Conservation (phyloP, 306 rosid species). For the Trifolium repens region DNA sequence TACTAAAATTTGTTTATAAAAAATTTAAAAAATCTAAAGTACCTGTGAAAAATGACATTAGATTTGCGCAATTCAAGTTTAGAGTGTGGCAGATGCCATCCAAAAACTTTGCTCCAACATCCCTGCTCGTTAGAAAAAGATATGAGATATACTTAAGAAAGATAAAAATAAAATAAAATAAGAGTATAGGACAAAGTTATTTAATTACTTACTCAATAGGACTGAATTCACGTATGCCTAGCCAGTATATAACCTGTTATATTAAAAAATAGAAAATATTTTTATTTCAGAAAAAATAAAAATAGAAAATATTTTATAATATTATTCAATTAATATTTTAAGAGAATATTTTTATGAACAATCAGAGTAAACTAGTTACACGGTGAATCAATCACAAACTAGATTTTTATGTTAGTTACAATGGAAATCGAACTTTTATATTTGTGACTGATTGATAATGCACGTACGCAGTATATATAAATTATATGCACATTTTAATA, state of each 20-base stretch:
- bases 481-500: background rate
- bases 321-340: background rate
- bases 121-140: conserved; percentile 43
- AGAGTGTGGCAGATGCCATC: conserved; percentile 49
- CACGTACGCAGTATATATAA: no score
- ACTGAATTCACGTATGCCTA: conserved; percentile 55
- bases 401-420: no score
- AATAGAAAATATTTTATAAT: background rate
- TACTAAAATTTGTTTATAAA: no score
- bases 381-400: no score
- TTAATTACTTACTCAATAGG: conserved; percentile 55
- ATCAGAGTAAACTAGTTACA: no score
- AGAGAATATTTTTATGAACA: no score
- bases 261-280: background rate
- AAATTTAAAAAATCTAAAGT: background rate
- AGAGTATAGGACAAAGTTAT: background rate
- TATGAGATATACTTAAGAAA: background rate
- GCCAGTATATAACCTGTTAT: conserved; percentile 57
- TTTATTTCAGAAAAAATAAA: no score
- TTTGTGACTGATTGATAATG: no score
- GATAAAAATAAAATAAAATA: background rate
- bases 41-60: conserved; percentile 68
- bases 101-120: conserved; percentile 45
- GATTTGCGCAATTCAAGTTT: conserved; percentile 53
- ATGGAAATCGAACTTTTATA: no score